Evolutionary conservation across 495 filamentous ascomycete species (phyloP).

Genomic region (Letharia lupina): DNA sequence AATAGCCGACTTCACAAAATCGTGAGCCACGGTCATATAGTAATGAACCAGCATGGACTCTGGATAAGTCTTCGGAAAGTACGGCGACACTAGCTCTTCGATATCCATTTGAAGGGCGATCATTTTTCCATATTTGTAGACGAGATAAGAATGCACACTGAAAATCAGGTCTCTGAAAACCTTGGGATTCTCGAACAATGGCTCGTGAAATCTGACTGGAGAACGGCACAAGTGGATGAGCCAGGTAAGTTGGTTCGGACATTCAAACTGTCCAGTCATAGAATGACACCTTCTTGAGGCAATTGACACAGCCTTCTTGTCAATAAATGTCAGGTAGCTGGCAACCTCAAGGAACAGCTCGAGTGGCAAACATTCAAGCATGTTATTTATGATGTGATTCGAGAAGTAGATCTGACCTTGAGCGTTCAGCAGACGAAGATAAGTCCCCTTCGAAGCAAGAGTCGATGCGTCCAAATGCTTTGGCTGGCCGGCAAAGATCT

Average conservation of each 20-base stretch:
- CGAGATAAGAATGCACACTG: not conserved
- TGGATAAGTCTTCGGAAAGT: conserved; percentile 1
- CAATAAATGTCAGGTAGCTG: not conserved
- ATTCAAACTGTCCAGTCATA: not conserved
- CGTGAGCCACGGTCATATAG: not conserved
- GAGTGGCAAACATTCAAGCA: not conserved
- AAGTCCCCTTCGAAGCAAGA: not conserved
- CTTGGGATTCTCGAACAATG: not conserved
- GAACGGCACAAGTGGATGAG: not conserved
- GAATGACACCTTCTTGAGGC: not conserved
- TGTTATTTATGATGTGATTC: not conserved
- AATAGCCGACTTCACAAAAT: not conserved
- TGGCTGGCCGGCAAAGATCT: not conserved
- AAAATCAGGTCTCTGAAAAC: not conserved
- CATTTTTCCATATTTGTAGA: not conserved
- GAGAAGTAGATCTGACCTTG: not conserved
- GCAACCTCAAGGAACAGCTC: conserved; percentile 1
- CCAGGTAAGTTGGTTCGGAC: not conserved
- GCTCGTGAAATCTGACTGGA: not conserved
- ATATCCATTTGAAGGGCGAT: not conserved
- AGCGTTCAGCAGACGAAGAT: not conserved
- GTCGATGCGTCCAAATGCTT: not conserved
- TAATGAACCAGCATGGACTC: not conserved
- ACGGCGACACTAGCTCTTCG: not conserved
- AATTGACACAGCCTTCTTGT: not conserved